A percentile compares a stretch with the other conserved stretches of the same genome.
Evolutionary conservation across 805 yeast genomes (phyloP).

Genomic region (Wickerhamiella occidentalis): DNA sequence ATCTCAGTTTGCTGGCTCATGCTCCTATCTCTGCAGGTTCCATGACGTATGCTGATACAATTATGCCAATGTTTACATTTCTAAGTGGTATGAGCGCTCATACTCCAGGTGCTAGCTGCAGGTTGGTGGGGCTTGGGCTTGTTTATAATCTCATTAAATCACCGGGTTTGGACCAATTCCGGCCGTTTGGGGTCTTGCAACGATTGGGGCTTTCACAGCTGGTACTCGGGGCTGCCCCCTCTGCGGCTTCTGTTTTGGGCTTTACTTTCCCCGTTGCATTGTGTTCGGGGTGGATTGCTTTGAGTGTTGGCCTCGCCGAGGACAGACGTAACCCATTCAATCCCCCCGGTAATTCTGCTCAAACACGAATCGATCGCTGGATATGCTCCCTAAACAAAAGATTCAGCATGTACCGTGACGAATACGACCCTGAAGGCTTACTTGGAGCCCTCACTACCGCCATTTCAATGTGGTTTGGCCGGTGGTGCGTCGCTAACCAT

Average conservation of each 20-base stretch:
- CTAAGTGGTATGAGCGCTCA: constrained; percentile 23
- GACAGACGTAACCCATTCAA: constrained; percentile 24
- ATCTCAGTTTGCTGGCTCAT: constrained; percentile 17
- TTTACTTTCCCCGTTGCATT: constrained; percentile 19
- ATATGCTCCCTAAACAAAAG: constrained; percentile 14
- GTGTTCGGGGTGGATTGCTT: constrained; percentile 23
- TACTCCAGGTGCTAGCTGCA: constrained; percentile 15
- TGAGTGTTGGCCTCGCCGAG: constrained; percentile 22
- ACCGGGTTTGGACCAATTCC: constrained; percentile 10
- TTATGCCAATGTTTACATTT: constrained; percentile 26
- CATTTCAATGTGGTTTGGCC: constrained; percentile 30
- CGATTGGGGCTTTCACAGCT: constrained; percentile 23
- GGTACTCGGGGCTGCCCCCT: constrained; percentile 16
- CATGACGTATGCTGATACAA: constrained; percentile 24
- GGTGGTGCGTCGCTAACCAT: constrained; percentile 23
- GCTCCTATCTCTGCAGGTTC: constrained; percentile 20
- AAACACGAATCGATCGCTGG: constrained; percentile 25
- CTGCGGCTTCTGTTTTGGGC: constrained; percentile 11
- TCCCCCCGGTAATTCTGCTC: constrained; percentile 24
- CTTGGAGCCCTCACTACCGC: constrained; percentile 29
- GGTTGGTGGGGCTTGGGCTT: constrained; percentile 24
- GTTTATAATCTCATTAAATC: constrained; percentile 20
- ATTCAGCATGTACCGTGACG: constrained; percentile 18
- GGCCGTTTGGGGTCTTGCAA: constrained; percentile 26
- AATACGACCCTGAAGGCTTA: constrained; percentile 31